Evolutionary conservation across 106 monocot species (phyloP), one percentile per base, ranked within the genome.

Genomic region (Dioscorea zingiberensis): DNA sequence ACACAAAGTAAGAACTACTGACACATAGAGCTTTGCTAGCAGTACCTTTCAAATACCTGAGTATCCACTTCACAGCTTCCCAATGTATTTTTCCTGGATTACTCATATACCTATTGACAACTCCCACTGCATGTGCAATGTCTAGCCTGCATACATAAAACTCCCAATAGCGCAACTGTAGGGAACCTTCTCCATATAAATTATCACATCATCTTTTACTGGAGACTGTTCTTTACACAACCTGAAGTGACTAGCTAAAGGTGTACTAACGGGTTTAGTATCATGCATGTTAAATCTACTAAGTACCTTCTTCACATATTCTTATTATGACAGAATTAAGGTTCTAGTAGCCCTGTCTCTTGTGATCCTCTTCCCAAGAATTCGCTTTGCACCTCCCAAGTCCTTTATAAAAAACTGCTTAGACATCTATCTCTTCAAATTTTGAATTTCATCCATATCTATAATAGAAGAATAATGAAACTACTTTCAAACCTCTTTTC

Each of bases 11-110:
- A 8, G 7, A 7, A 47, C 46, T 13, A 47, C 46, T 13, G 13
- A 47, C 7, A 47, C 46, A 47, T 8, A 47, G 46, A 81, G 48
- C 66, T 64, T 1, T 60, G 25, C 25, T 25, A 21, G 23, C 22
- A 25, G 58, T 58, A 7, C 25, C 58, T 25, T 25, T 58, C 8
- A 58, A 21, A 26, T 26, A 58, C 25, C 58, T 24, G 8, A 23
- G 3, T 21, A 58, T 25, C 58, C 58, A 21, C 58, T 58, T 25
- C 46, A 47, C 46, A 8, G 46, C 46, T 8, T 47, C 13, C 46
- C 46, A 47, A 47, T 47, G 46, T 8, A 24, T 25, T 24, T 14
- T 21, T 7, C 21, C 24, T 21, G 58, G 58, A 25, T 58, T 58
- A 21, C 10, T 25, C 58, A 58, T 26, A 22, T 58, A 58, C 14